Percentiles rank a stretch among this genome's conserved stretches.
These are phyloP conservation scores for Colletotrichum sp. DNA, from an alignment of 2,329 filamentous ascomycete species.

Conservation along the genomic window DNA sequence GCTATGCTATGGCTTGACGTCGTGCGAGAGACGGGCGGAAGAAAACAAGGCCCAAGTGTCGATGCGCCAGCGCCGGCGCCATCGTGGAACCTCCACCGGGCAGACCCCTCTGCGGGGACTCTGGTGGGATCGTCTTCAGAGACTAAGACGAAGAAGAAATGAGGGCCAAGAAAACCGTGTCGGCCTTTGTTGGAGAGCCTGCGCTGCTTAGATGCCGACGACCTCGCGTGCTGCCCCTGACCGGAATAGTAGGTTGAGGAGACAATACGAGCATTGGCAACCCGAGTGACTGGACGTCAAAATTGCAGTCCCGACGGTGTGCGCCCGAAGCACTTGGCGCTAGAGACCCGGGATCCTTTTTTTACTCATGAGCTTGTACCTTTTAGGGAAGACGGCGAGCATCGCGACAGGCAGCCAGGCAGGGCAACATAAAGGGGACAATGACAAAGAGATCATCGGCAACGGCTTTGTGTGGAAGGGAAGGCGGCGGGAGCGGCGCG, in stretches of 20 bases:
- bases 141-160: slow-evolving; percentile 12
- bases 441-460: background rate
- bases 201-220: background rate
- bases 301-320: slow-evolving; percentile 14
- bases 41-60: background rate
- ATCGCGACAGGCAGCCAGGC: background rate
- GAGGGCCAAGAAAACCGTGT: background rate
- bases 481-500: background rate
- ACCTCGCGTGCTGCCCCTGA: background rate
- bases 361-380: background rate
- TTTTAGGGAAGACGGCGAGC: background rate
- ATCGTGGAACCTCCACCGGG: background rate
- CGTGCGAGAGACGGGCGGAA: background rate
- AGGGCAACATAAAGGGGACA: background rate
- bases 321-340: slow-evolving; percentile 5
- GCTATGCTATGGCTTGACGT: background rate
- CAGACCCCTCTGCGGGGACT: background rate
- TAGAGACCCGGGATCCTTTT: background rate
- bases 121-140: background rate
- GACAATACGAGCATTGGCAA: slow-evolving; percentile 16
- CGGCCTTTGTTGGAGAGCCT: background rate
- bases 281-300: slow-evolving; percentile 7
- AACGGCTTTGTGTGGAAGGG: background rate
- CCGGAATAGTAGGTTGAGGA: background rate
- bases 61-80: background rate